Evolutionary conservation across 805 yeast genomes (phyloP), one percentile per base, ranked within the genome.

Genomic region (Candida pini): DNA sequence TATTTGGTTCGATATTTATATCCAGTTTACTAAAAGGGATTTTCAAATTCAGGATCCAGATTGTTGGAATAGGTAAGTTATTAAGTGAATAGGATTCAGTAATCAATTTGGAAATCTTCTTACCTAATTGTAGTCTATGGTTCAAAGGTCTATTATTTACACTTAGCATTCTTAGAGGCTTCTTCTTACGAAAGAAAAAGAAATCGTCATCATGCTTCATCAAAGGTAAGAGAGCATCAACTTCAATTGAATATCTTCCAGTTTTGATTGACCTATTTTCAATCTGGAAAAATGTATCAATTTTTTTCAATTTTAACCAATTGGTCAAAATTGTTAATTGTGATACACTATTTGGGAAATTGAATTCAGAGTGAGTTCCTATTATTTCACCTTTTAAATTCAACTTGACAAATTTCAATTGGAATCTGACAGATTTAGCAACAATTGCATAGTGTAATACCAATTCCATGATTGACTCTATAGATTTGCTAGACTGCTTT

Each of bases 1-100:
- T 69, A 33, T 57, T 63, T 3, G 73, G 73, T 37, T 68, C 73
- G 18, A 69, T 57, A 38, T 67, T 69, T 1, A 66, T 45, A 52
- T 68, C 73, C 3, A 56, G 35, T 19, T 31, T 34, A 6, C 31
- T 30, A 1, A 36, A 19, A 3, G 44, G 53, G n/a, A 56, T 36
- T 2, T n/a, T 19, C 1, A 67, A n/a, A 16, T 51, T 39, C 1
- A 66, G n/a, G 33, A 38, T 52, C 72, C 73, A 68, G 6, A 49
- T 36, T 2, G 34, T 40, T 1, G 70, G 71, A 1, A 43, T 36
- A 4, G 57, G 26, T 3, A 62, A 30, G 18, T 41, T 33, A n/a
- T 41, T 33, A 5, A 44, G 40, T 4, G 39, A 29, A 32, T 60
- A 67, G 1, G 48, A 25, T 5, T 44, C 40, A 12, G 36, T 52